Conservation (phyloP, 768 basidiomycete species). For the Trametes cingulata region DNA sequence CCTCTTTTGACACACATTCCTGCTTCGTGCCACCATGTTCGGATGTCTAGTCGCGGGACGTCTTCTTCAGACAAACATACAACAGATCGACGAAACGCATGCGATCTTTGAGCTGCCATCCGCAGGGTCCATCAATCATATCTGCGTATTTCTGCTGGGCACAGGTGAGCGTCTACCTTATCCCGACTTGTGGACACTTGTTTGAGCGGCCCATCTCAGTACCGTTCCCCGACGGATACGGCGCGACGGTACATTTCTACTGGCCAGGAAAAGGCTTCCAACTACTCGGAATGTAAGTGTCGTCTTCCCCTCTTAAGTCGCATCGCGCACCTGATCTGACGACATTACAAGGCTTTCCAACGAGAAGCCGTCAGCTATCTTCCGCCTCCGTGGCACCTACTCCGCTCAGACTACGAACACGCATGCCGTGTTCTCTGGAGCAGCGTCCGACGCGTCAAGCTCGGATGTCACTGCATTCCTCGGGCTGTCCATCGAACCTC, state of each 20-base stretch:
- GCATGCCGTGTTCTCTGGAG: constrained; percentile 34
- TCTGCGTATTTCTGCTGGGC: constrained; percentile 83
- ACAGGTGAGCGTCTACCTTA: constrained; percentile 49
- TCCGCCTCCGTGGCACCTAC: constrained; percentile 73
- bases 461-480: constrained; percentile 68
- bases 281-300: constrained; percentile 75
- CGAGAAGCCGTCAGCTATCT: constrained; percentile 87
- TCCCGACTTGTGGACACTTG: background rate
- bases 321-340: background rate
- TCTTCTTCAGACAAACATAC: constrained; percentile 74
- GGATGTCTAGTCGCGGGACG: constrained; percentile 81
- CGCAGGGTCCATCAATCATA: constrained; percentile 77
- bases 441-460: constrained; percentile 23
- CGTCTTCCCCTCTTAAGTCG: background rate
- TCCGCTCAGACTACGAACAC: constrained; percentile 35
- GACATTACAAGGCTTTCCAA: constrained; percentile 68
- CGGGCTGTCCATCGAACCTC: constrained; percentile 79
- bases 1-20: background rate
- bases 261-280: constrained; percentile 90
- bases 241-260: constrained; percentile 81
- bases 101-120: constrained; percentile 74
- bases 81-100: constrained; percentile 82
- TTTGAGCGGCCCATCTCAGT: constrained; percentile 39
- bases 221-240: constrained; percentile 82
- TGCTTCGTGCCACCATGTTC: constrained; percentile 52